Base-by-base conservation (phyloP, 805 yeast genomes). In the Nakazawaea populi region DNA sequence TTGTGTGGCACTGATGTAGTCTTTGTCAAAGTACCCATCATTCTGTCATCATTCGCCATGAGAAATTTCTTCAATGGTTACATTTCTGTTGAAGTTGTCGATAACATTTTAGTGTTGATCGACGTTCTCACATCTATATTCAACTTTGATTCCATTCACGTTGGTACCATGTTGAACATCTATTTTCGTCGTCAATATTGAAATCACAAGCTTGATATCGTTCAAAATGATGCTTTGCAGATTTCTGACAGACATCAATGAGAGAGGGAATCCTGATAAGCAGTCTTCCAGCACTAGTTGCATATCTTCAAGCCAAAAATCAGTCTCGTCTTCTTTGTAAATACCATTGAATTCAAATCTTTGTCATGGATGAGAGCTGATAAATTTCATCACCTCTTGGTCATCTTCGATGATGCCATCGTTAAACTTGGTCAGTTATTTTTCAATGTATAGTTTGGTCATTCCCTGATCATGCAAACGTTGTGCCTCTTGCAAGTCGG, bases 221-320 rank as follows among this genome's bases (percentile, higher is more conserved):
- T 18, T 18, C 7, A 12, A 6, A 12, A 11, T 12, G 8, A 37
- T 12, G 18, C 18, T 12, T 37, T 7, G 40, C 27, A 31, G 27
- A 32, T 43, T 24, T 5, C 38, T 28, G n/a, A 43, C 10, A 32
- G 6, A 12, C 28, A 43, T 24, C 6, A 43, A 2, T 3, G 46
- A 31, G 14, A 43, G 29, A 6, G 46, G n/a, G 6, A 43, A 12
- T 2, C 42, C 42, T 2, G 12, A n/a, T 29, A 46, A 37, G 12
- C 37, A 37, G 28, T 46, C 48, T n/a, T 46, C 48, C 7, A 46
- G 14, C 27, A 46, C 27, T 11, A 10, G 28, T 46, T 46, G 48
- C n/a, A 31, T 29, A 28, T 44, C 47, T 4, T 44, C 34, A 18
- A 44, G 9, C 29, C 32, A 44, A 10, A 32, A 27, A 32, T 32